Percentiles rank a stretch among this genome's conserved stretches.
phyloP scores from a whole-genome alignment of 306 rosid species.

The Fragaria vesca region DNA sequence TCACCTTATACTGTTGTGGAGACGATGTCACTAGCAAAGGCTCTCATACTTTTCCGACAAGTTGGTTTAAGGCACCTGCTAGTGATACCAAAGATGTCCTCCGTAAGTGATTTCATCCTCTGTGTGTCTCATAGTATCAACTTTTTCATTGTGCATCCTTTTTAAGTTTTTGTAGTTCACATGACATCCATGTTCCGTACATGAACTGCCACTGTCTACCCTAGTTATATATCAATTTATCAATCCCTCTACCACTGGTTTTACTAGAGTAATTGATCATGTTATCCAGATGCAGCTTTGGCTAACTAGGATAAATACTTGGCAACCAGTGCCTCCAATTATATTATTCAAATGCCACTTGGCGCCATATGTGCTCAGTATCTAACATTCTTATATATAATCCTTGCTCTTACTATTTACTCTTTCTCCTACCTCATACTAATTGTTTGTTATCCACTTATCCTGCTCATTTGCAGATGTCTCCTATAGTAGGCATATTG shows the following conservation, averaged over 20 bases:
- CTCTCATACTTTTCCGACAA: constrained; percentile 71
- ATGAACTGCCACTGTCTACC: neutral
- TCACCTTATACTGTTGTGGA: constrained; percentile 93
- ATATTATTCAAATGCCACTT: neutral
- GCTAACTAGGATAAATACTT: neutral
- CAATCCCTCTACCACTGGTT: neutral
- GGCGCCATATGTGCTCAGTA: neutral
- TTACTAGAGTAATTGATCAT: neutral
- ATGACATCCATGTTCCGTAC: neutral
- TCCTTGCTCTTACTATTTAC: neutral
- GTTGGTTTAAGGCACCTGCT: constrained; percentile 88
- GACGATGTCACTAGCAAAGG: constrained; percentile 90
- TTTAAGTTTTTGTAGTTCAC: neutral
- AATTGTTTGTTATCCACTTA: neutral
- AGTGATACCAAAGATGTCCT: constrained; percentile 74
- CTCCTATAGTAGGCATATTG: constrained; percentile 76
- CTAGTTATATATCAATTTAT: neutral
- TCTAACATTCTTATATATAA: neutral
- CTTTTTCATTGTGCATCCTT: neutral
- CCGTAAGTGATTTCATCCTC: constrained; percentile 54
- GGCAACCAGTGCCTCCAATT: neutral
- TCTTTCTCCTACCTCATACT: constrained; percentile 3
- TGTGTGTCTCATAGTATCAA: neutral
- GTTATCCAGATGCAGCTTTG: neutral
- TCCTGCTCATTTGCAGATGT: constrained; percentile 55